phyloP scores from a whole-genome alignment of 164 flowering plant species.

The Platanus orientalis region DNA sequence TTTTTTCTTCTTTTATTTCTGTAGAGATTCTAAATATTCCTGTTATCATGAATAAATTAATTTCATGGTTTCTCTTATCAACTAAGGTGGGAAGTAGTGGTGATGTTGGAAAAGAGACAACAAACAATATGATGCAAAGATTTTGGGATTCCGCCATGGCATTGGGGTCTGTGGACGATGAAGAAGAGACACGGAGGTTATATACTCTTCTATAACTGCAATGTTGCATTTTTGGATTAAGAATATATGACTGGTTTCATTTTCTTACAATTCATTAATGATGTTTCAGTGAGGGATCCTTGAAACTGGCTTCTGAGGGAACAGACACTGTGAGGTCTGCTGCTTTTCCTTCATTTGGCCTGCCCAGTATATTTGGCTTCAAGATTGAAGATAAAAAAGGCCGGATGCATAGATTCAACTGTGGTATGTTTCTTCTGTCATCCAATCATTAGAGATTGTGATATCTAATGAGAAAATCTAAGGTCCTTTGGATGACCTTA shows the following conservation, averaged over 20 bases:
- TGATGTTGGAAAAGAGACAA: slow-evolving; percentile 58
- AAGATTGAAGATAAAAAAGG: slow-evolving; percentile 86
- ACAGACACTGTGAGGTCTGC: slow-evolving; percentile 55
- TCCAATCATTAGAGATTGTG: not conserved
- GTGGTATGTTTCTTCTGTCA: slow-evolving; percentile 49
- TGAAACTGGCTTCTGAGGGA: slow-evolving; percentile 74
- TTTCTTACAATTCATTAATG: slow-evolving; percentile 11
- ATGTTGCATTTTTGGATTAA: not conserved
- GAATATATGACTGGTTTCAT: slow-evolving; percentile 1
- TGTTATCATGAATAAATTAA: not conserved
- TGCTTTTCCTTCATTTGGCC: slow-evolving; percentile 35
- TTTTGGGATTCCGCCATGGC: slow-evolving; percentile 97
- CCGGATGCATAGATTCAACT: slow-evolving; percentile 82
- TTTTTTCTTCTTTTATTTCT: slow-evolving; percentile 2
- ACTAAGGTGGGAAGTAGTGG: slow-evolving; percentile 69
- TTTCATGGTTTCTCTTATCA: not conserved
- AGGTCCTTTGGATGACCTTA: not conserved
- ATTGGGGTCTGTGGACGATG: slow-evolving; percentile 61
- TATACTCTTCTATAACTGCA: not conserved
- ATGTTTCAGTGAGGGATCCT: slow-evolving; percentile 69
- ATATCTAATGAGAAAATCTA: not conserved
- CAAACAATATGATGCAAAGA: slow-evolving; percentile 77
- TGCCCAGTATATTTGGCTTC: slow-evolving; percentile 55
- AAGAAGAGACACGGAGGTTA: slow-evolving; percentile 73
- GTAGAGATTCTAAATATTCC: not conserved